These are phyloP conservation scores for Rhodotorula graminis DNA, from an alignment of 768 basidiomycete species.

Conservation along the genomic window DNA sequence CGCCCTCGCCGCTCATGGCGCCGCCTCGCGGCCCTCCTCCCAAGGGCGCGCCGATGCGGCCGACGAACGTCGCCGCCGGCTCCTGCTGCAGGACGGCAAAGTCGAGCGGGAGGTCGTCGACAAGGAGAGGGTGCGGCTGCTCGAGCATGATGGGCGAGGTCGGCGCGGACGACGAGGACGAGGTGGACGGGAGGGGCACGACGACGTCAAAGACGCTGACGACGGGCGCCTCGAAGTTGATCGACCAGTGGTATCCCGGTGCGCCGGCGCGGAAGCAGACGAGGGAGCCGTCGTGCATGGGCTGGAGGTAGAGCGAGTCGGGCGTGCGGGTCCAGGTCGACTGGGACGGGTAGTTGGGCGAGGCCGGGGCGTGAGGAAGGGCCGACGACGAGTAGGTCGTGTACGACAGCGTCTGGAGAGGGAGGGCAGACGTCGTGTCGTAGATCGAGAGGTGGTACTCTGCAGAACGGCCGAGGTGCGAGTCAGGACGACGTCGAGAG, in stretches of 20 bases:
- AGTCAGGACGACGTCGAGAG: not conserved
- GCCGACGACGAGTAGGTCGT: conserved; percentile 75
- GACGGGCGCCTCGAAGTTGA: conserved; percentile 39
- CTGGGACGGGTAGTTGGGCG: conserved; percentile 54
- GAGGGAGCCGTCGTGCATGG: conserved; percentile 70
- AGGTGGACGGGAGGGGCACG: conserved; percentile 41
- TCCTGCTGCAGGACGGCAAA: conserved; percentile 40
- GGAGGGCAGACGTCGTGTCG: conserved; percentile 53
- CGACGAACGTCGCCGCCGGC: conserved; percentile 67
- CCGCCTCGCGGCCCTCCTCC: conserved; percentile 54
- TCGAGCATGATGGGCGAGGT: conserved; percentile 33
- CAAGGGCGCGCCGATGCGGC: conserved; percentile 52
- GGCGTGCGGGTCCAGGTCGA: conserved; percentile 67
- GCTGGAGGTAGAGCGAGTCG: conserved; percentile 75
- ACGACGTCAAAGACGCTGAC: conserved; percentile 80
- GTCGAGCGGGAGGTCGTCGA: conserved; percentile 62
- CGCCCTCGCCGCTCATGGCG: not conserved
- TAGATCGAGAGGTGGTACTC: conserved; percentile 88
- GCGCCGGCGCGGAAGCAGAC: conserved; percentile 58
- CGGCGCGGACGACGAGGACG: conserved; percentile 15
- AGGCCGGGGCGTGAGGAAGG: conserved; percentile 9
- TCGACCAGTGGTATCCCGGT: conserved; percentile 39
- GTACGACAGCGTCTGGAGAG: conserved; percentile 75
- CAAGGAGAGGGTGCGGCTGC: conserved; percentile 46
- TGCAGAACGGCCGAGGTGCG: conserved; percentile 44